Base-by-base conservation (phyloP, 805 yeast genomes). In the Candida montana region DNA sequence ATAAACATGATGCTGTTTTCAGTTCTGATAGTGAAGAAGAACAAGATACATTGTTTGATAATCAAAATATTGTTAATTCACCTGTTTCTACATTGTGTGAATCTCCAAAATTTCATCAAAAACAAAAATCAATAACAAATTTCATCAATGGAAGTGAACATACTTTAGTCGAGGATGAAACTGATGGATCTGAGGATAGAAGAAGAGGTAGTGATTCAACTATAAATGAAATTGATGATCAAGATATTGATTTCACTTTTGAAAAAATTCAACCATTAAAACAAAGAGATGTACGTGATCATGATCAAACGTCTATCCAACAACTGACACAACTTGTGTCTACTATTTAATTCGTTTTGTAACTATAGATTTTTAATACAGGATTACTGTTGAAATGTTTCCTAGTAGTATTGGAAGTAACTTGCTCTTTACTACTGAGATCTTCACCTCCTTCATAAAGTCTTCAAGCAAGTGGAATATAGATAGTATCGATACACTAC, bases 181-280 rank as follows among this genome's bases (percentile, higher is more conserved):
- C 33, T n/a, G 26, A 16, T 11, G 17, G 12, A 11, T 26, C 32
- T 9, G n/a, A 31, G 11, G 17, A 18, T 16, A 30, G 15, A 16
- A 48, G 49, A 40, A 35, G 42, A 4, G 37, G 36, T 2, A 53
- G 56, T 6, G 58, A 45, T 5, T 47, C 55, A 1, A 54, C 58
- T 2, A 33, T 53, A 0, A 47, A 46, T 31, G 41, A 47, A 7
- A 41, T 36, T 3, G 39, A 39, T 6, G 41, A 42, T 3, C 33
- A 40, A 13, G 28, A 40, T 30, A 42, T 24, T 41, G 50, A 45
- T 10, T 54, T 55, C 47, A 55, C 59, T 4, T 54, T 54, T 28
- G 42, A 51, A 19, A 44, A 48, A 36, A 46, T 54, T 16, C 13
- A 37, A 28, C 56, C 59, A 5, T 39, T 51, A 29, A 44, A 39